Percentiles rank a stretch among this genome's conserved stretches.
Conservation (phyloP, 345 rosid species). For the Bruguiera parviflora region DNA sequence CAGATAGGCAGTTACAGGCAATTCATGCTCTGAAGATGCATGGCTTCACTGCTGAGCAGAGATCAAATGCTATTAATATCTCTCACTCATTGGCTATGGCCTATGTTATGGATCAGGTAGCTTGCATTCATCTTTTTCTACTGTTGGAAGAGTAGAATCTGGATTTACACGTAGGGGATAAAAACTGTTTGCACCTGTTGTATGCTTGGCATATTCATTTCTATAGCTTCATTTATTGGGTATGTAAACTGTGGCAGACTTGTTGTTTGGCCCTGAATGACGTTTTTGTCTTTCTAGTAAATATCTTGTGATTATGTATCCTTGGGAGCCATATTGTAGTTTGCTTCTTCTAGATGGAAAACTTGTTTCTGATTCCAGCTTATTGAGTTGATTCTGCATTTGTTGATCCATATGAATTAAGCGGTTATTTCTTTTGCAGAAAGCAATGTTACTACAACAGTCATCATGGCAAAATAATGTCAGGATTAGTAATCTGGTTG, state of each 20-base stretch:
- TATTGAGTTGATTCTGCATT: constrained; percentile 1
- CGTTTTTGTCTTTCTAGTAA: too few species aligned
- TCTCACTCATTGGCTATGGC: constrained; percentile 80
- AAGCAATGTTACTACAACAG: constrained; percentile 74
- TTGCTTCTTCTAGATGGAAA: background rate
- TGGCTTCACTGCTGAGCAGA: constrained; percentile 58
- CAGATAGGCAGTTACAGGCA: constrained; percentile 28
- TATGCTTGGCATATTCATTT: background rate
- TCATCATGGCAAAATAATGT: constrained; percentile 90
- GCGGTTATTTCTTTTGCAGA: constrained; percentile 34
- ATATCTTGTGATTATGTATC: too few species aligned
- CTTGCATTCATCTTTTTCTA: constrained; percentile 1
- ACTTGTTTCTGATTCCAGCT: background rate
- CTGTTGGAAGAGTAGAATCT: background rate
- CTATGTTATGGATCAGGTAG: constrained; percentile 94
- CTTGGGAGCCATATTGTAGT: background rate
- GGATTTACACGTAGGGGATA: background rate
- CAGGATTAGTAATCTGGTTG: constrained; percentile 81
- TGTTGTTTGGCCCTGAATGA: too few species aligned
- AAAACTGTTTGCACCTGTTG: background rate
- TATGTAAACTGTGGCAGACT: too few species aligned
- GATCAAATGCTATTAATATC: constrained; percentile 66
- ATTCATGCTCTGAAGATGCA: constrained; percentile 33
- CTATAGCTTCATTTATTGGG: background rate
- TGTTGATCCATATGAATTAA: constrained; percentile 3